Base-by-base conservation (phyloP, 2,329 filamentous ascomycete genomes). In the Sporothrix variecibatus region DNA sequence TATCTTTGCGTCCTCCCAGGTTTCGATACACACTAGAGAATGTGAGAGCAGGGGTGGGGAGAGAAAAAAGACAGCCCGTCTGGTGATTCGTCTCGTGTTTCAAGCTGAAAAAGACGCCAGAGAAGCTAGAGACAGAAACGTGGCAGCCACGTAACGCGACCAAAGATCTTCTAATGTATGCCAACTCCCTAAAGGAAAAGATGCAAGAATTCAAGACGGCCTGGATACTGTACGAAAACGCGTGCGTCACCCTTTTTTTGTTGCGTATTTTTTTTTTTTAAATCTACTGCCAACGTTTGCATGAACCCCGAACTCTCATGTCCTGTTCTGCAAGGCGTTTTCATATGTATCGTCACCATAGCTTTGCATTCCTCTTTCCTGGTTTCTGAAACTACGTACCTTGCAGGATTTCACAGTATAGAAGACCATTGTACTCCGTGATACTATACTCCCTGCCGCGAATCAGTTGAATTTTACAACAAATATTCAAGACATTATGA, bases 71-170 rank as follows among this genome's bases (percentile, higher is more conserved):
- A 64, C 58, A 23, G n/a, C 4, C 38, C n/a, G 38, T 65, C 38
- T 65, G 23, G 38, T 43, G 38, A 43, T 65, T 31, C 31, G 60
- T 65, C 26, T 65, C 34, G 60, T 43, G 60, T 65, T 43, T 43
- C 34, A 43, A 43, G 34, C 60, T 65, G 20, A 65, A 34, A 46
- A 46, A 67, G 62, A 9, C 40, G 3, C 23, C 38, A 67, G 15
- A 20, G 23, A 31, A 67, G 9, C n/a, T 15, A 38, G 40, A 49
- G 62, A 17, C 11, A 67, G 40, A 67, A 53, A 69, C 20, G 65
- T 23, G 65, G 65, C 65, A 34, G 46, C 46, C 46, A 69, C 65
- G 65, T 53, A 51, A 53, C 23, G 43, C 43, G 8, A 23, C 65
- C 46, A 46, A 31, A 69, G n/a, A 2, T 49, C 15, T 2, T 15